Conservation (phyloP, 140 eudicot species). For the Erigeron philadelphicus region DNA sequence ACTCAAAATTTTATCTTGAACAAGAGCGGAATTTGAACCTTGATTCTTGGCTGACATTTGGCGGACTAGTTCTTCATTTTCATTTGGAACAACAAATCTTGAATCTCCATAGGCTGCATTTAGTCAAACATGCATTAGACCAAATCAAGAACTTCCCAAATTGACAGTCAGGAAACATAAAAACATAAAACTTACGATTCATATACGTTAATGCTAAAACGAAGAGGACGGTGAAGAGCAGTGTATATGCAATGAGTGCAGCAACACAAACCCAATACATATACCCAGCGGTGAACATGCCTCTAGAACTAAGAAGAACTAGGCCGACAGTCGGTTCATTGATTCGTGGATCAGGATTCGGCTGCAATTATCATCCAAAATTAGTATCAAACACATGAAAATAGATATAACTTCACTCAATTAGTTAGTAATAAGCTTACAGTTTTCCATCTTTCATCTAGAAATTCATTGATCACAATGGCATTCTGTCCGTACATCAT, state of each 20-base stretch:
- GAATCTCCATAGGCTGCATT: slow-evolving; percentile 53
- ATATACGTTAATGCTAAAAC: slow-evolving; percentile 55
- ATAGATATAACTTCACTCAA: background rate
- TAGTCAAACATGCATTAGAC: slow-evolving; percentile 7
- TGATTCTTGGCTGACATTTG: slow-evolving; percentile 7
- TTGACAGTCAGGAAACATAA: background rate
- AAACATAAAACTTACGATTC: slow-evolving; percentile 49
- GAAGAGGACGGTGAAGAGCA: slow-evolving; percentile 57
- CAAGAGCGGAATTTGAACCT: slow-evolving; percentile 12
- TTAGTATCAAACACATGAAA: background rate
- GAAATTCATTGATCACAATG: slow-evolving; percentile 49
- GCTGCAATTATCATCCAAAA: slow-evolving; percentile 33
- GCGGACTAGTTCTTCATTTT: slow-evolving; percentile 33
- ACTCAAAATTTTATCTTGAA: background rate
- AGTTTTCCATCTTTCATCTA: slow-evolving; percentile 57
- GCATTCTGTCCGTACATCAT: slow-evolving; percentile 75
- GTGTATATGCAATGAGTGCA: slow-evolving; percentile 56
- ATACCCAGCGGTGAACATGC: slow-evolving; percentile 44
- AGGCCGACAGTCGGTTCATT: slow-evolving; percentile 49
- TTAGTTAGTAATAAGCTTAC: slow-evolving; percentile 24
- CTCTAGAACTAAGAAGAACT: slow-evolving; percentile 53
- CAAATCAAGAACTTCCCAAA: slow-evolving; percentile 16
- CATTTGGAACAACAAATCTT: slow-evolving; percentile 34
- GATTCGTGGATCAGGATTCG: slow-evolving; percentile 45
- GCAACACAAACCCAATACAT: slow-evolving; percentile 61